Conservation (phyloP, 2,329 filamentous ascomycete genomes). For the Fusarium sp. region DNA sequence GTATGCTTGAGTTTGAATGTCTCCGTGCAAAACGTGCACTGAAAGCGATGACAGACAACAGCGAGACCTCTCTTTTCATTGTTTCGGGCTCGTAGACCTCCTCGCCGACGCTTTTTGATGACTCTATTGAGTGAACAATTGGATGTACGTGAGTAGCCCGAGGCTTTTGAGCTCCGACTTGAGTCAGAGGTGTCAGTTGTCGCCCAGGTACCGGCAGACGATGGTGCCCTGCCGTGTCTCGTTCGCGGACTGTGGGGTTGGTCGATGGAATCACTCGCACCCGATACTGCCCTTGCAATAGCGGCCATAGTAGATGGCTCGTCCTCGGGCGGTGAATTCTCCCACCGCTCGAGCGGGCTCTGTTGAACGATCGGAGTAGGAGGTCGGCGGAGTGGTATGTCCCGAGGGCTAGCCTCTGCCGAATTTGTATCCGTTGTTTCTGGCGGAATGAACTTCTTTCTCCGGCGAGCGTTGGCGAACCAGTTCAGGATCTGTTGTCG, state of each 20-base stretch:
- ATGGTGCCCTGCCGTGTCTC: neutral
- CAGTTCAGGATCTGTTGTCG: slow-evolving; percentile 85
- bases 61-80: neutral
- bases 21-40: slow-evolving; percentile 59
- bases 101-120: neutral
- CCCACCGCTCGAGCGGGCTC: slow-evolving; percentile 47
- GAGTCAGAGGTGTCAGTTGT: slow-evolving; percentile 4
- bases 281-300: slow-evolving; percentile 41
- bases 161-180: neutral
- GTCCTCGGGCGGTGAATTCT: slow-evolving; percentile 46
- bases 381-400: neutral
- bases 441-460: slow-evolving; percentile 65
- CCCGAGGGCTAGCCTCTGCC: neutral
- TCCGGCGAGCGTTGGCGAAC: slow-evolving; percentile 84
- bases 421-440: neutral
- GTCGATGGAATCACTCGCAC: neutral
- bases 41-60: slow-evolving; percentile 24
- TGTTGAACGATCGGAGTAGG: slow-evolving; percentile 59
- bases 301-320: slow-evolving; percentile 44
- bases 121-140: neutral
- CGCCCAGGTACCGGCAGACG: slow-evolving; percentile 27
- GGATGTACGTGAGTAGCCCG: neutral
- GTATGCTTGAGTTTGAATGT: slow-evolving; percentile 57
- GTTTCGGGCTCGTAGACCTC: neutral
- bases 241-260: rapidly evolving